Conservation (phyloP, 202 grass and related monocot genomes). For the Digitaria exilis region DNA sequence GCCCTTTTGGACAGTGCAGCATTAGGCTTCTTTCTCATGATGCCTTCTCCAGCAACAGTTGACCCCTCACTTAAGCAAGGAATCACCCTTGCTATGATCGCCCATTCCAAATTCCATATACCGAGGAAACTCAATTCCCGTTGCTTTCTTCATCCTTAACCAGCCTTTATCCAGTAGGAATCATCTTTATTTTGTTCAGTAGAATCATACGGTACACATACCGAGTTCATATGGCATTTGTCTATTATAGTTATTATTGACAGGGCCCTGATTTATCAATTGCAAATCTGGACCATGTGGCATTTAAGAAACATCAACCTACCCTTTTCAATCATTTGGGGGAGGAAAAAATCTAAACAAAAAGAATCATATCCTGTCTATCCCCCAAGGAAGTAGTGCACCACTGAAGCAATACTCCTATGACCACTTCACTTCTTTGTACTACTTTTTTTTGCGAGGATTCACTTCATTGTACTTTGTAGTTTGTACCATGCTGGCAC, state of each 20-base stretch:
- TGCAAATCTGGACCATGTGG: conserved; percentile 20
- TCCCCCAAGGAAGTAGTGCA: not conserved
- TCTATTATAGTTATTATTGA: not conserved
- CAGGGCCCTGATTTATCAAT: conserved; percentile 14
- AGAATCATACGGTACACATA: not conserved
- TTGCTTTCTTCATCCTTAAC: not conserved
- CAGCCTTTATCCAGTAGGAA: not conserved
- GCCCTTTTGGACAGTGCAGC: conserved; percentile 34
- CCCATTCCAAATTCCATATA: conserved; percentile 6
- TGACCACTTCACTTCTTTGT: too few species aligned
- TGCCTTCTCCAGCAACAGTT: conserved; percentile 11
- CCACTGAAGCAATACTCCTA: not conserved
- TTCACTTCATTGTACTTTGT: not conserved
- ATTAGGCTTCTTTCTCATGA: conserved; percentile 26
- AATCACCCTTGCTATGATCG: conserved; percentile 27
- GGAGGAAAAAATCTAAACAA: not conserved
- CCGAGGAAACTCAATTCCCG: not conserved
- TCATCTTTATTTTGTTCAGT: not conserved
- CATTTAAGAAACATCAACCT: conserved; percentile 27
- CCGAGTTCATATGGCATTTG: not conserved
- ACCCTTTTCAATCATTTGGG: conserved; percentile 14
- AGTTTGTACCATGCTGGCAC: conserved; percentile 6
- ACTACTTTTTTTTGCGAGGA: not conserved
- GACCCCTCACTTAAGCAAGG: conserved; percentile 44
- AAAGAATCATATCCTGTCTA: not conserved